A percentile compares a stretch with the other conserved stretches of the same genome.
Conservation (phyloP, 768 basidiomycete species). For the Tylopilus subfusipes region DNA sequence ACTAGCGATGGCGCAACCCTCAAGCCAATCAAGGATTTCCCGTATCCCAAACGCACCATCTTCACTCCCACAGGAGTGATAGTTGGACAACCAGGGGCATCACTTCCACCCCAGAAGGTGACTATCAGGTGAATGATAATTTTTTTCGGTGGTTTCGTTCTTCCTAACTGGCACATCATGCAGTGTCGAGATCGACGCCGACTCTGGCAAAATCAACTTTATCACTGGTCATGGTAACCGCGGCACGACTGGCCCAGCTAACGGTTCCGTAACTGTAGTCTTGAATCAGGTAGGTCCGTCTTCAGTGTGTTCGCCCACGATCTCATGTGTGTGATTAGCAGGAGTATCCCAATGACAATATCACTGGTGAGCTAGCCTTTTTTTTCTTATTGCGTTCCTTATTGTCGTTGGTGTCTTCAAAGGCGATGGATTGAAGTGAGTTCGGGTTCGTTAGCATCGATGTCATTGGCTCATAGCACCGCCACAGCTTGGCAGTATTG, state of each 20-base stretch:
- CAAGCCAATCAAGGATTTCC: background rate
- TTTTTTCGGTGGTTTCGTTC: background rate
- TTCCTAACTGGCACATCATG: background rate
- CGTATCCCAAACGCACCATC: background rate
- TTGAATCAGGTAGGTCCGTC: background rate
- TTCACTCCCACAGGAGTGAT: background rate
- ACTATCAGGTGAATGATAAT: background rate
- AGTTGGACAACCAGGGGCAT: background rate
- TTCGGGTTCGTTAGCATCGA: background rate
- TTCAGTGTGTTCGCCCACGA: background rate
- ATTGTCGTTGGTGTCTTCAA: background rate
- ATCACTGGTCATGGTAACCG: background rate
- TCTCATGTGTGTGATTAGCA: background rate
- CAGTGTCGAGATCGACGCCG: background rate
- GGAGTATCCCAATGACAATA: background rate
- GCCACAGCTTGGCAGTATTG: background rate
- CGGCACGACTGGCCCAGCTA: background rate
- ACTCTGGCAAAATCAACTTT: background rate
- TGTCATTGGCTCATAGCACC: background rate
- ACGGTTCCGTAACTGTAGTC: background rate
- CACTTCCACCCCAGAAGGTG: background rate
- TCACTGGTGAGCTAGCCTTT: background rate
- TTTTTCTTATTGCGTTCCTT: background rate
- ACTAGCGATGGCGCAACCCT: background rate
- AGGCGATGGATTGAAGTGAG: background rate